Evolutionary conservation across 768 basidiomycete species (phyloP), one percentile per base, ranked within the genome.

Genomic region (Hemileccinum impolitum): DNA sequence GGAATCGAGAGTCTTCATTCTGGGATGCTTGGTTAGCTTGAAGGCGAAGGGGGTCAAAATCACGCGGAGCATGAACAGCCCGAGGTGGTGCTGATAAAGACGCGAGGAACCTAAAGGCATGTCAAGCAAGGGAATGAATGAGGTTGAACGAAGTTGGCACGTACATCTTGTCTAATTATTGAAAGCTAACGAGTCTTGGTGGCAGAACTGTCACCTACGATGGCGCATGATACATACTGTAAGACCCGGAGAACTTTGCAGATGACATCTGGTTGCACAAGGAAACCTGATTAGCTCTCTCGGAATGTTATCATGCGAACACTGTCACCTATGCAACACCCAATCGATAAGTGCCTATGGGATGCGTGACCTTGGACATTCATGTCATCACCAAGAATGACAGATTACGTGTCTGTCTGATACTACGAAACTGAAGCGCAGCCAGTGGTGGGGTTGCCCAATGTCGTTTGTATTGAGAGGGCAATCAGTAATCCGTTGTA

Each of bases 21-120:
- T 47, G 25, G 66, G 73, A 75, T 50, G n/a, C n/a, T n/a, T n/a
- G 70, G 69, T 1, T 60, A 67, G 75, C 46, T 46, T 75, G 12
- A 55, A 49, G 14, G 0, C 6, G 25, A 10, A 17, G 35, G 44
- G 8, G 25, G 17, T 23, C 23, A 23, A 25, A 15, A 31, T 43
- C 34, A 18, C 21, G 2, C 30, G 6, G 0, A 6, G 13, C 2
- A 23, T 13, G 12, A 25, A 14, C 13, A 13, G 6, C 17, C 12
- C 6, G 23, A 15, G 2, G 17, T 30, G n/a, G 10, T 19, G 14
- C 37, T 45, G 44, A 45, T 45, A 45, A 45, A 19, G 35, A 34
- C 13, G 25, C 3, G 6, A 23, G 25, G 44, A 18, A 28, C 44
- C 23, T 31, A 37, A 15, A 45, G 25, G 34, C 4, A 45, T 18